Percentiles rank a stretch among this genome's conserved stretches.
These are phyloP conservation scores for Plectranthus barbatus DNA, from an alignment of 257 asterid species.

Conservation along the genomic window DNA sequence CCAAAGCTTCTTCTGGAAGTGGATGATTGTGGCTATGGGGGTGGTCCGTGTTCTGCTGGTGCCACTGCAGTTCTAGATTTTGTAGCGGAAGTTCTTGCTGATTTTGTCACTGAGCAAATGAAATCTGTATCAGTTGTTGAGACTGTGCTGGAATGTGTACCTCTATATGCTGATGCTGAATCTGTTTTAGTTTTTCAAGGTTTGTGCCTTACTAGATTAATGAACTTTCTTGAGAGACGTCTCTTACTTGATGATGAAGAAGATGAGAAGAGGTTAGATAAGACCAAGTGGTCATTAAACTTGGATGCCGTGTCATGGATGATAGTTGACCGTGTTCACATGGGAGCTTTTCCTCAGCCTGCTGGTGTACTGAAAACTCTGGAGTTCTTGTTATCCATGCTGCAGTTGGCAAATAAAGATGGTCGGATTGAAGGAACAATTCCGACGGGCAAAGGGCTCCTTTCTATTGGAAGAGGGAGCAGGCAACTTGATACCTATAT, in stretches of 20 bases:
- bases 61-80: constrained; percentile 92
- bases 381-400: constrained; percentile 90
- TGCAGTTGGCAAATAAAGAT: constrained; percentile 96
- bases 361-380: constrained; percentile 72
- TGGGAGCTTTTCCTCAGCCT: constrained; percentile 98
- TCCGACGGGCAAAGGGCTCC: constrained; percentile 76
- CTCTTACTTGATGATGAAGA: constrained; percentile 96
- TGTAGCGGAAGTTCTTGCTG: constrained; percentile 89
- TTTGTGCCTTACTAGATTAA: constrained; percentile 78
- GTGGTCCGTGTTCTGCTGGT: constrained; percentile 99
- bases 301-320: constrained; percentile 83
- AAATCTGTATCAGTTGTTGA: constrained; percentile 63
- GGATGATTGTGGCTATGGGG: constrained; percentile 95
- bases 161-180: constrained; percentile 75
- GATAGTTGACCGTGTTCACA: constrained; percentile 87
- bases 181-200: constrained; percentile 94
- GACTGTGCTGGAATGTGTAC: constrained; percentile 74
- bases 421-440: constrained; percentile 87
- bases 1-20: constrained; percentile 81
- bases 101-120: constrained; percentile 74
- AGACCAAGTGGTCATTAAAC: constrained; percentile 78
- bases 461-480: constrained; percentile 96
- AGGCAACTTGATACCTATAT: constrained; percentile 78
- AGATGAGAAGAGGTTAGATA: constrained; percentile 78
- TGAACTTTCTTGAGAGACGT: constrained; percentile 94